These are phyloP conservation scores for Endocladia muricata DNA, from an alignment of 31 red algal genomes.

Conservation along the genomic window DNA sequence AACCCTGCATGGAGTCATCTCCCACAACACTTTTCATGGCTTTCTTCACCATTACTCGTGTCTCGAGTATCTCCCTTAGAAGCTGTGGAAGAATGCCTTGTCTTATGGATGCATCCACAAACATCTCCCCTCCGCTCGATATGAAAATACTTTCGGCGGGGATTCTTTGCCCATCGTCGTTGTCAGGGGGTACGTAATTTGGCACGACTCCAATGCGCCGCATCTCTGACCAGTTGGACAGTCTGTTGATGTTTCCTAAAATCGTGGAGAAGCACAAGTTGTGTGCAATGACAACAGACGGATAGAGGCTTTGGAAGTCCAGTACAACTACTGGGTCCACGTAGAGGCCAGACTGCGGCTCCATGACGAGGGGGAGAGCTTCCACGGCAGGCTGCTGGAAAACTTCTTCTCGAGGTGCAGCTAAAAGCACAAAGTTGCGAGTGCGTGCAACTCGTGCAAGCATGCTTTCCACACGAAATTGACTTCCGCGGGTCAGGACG, in stretches of 20 bases:
- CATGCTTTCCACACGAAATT: constrained; percentile 95
- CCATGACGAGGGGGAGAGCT: constrained; percentile 88
- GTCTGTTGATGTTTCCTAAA: constrained; percentile 69
- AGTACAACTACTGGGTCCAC: constrained; percentile 94
- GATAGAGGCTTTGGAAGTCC: constrained; percentile 97
- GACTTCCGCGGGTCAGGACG: constrained; percentile 85
- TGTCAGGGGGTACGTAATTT: constrained; percentile 49
- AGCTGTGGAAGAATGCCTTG: constrained; percentile 89
- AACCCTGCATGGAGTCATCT: constrained; percentile 15
- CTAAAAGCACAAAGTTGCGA: constrained; percentile 61
- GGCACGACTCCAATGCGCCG: constrained; percentile 71
- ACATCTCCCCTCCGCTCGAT: constrained; percentile 87
- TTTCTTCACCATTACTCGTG: constrained; percentile 92
- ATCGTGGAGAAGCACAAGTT: constrained; percentile 95
- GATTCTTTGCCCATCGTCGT: constrained; percentile 1
- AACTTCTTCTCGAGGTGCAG: constrained; percentile 64
- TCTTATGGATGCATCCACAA: constrained; percentile 54
- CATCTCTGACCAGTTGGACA: constrained; percentile 25
- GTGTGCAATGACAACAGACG: constrained; percentile 97
- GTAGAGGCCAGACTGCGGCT: constrained; percentile 74
- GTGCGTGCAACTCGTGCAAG: constrained; percentile 72
- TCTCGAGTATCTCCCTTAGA: constrained; percentile 88
- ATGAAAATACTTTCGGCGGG: constrained; percentile 49
- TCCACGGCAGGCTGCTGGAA: constrained; percentile 84
- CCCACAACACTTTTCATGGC: constrained; percentile 69